These are phyloP conservation scores for Crucihimalaya himalaica DNA, from an alignment of 345 rosid genomes.

Conservation along the genomic window DNA sequence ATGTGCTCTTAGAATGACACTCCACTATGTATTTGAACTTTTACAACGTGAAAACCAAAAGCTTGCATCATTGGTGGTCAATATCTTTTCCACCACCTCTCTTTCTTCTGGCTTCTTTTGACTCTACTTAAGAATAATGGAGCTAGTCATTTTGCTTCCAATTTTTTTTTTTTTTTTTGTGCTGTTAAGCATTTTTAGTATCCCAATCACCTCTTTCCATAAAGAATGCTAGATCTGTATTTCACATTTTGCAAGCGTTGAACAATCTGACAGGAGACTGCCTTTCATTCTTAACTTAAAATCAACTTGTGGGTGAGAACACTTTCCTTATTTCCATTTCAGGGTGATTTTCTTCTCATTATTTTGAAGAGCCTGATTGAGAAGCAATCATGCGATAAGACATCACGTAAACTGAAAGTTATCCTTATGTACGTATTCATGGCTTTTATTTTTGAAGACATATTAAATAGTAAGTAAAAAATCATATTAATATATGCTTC, in stretches of 20 bases:
- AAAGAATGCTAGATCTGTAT: conserved; percentile 18
- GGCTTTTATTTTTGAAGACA: conserved; percentile 10
- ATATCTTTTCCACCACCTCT: neutral
- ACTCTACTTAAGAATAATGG: conserved; percentile 1
- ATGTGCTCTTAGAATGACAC: conserved; percentile 3
- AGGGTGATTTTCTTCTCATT: conserved; percentile 95
- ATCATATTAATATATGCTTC: conserved; percentile 17
- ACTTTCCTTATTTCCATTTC: conserved; percentile 25
- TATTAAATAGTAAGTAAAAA: conserved; percentile 8
- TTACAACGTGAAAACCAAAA: neutral
- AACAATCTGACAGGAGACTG: neutral
- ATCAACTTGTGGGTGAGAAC: neutral
- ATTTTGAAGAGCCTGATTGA: conserved; percentile 87
- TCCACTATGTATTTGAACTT: neutral
- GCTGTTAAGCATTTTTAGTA: conserved; percentile 6
- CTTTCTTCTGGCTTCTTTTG: conserved; percentile 8
- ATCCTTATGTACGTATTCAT: conserved; percentile 71
- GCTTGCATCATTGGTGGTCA: conserved; percentile 11
- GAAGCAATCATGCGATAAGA: conserved; percentile 58
- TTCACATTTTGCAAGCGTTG: conserved; percentile 1
- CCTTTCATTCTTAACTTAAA: neutral
- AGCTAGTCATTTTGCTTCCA: conserved; percentile 8
- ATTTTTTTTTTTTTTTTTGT: neutral
- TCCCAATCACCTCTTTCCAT: conserved; percentile 11
- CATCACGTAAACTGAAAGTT: conserved; percentile 62